Evolutionary conservation across 805 yeast genomes (phyloP), one percentile per base, ranked within the genome.

Genomic region (Isabelozyma rhagii): DNA sequence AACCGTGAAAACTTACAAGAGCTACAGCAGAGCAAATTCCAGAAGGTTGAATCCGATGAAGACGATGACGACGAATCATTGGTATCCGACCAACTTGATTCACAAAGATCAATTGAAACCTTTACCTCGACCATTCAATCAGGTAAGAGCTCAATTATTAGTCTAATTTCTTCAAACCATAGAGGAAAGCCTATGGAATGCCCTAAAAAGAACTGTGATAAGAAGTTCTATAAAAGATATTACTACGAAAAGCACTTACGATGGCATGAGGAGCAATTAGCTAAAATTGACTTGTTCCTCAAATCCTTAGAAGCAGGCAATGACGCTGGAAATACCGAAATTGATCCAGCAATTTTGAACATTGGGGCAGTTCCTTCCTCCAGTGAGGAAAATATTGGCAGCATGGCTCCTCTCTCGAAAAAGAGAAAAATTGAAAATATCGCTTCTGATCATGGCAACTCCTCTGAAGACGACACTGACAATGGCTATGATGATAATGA

Each of bases 191-290:
- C 55, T 43, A 58, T 75, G 0, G 47, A 57, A 0, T 85, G 91
- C 58, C 74, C 81, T 0, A 77, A 69, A 51, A 62, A 57, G 3
- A 74, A 74, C 41, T 85, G 92, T 61, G 67, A 66, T 34, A 71
- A 89, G 50, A 68, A 71, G 6, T 85, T 85, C 60, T 72, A 73
- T 46, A 74, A 77, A 51, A 71, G 74, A 0, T 71, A 71, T 55
- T 85, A 80, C 57, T 57, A 81, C 25, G 56, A 62, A 14, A 68
- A 84, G 41, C 87, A 82, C 58, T 53, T 81, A 45, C 63, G 60
- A 39, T 82, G 85, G 85, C 86, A 82, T 55, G 67, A 67, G 10
- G 65, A 63, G 15, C 67, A 69, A 21, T 46, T 66, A 46, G 48
- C 55, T 41, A 67, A 63, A 50, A 61, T 72, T 3, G 71, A 68